A percentile compares a stretch with the other conserved stretches of the same genome.
Conservation (phyloP, 2,329 filamentous ascomycete species). For the Diplodia mutila region DNA sequence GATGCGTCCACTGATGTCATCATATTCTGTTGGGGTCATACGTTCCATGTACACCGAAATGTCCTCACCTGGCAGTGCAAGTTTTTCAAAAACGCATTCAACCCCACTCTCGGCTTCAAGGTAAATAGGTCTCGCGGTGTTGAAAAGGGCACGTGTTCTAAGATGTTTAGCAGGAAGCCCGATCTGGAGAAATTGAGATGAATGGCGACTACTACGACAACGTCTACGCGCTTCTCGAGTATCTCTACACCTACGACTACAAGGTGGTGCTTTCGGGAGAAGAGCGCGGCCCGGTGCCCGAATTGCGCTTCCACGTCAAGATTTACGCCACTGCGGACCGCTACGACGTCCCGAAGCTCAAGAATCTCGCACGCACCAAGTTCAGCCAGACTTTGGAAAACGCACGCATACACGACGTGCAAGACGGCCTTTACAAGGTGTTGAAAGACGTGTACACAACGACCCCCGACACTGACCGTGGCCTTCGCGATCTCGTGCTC, state of each 20-base stretch:
- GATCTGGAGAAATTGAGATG: neutral
- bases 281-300: neutral
- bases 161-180: neutral
- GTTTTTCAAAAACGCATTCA: neutral
- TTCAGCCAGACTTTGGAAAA: slow-evolving; percentile 30
- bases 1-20: neutral
- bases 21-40: neutral
- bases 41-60: neutral
- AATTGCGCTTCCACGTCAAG: slow-evolving; percentile 30
- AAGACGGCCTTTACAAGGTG: neutral
- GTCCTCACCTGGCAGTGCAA: slow-evolving; percentile 4
- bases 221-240: neutral
- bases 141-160: neutral
- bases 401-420: neutral
- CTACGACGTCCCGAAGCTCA: slow-evolving; percentile 33
- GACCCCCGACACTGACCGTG: neutral
- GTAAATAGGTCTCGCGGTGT: neutral
- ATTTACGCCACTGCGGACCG: slow-evolving; percentile 33
- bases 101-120: neutral
- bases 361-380: slow-evolving; percentile 32
- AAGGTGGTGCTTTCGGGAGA: neutral
- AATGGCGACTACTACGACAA: neutral
- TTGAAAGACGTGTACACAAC: neutral
- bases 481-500: neutral
- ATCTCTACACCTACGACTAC: neutral